Evolutionary conservation across 192 early-diverging fungal genomes (phyloP), one percentile per base, ranked within the genome.

Genomic region (Allomyces macrogynus): DNA sequence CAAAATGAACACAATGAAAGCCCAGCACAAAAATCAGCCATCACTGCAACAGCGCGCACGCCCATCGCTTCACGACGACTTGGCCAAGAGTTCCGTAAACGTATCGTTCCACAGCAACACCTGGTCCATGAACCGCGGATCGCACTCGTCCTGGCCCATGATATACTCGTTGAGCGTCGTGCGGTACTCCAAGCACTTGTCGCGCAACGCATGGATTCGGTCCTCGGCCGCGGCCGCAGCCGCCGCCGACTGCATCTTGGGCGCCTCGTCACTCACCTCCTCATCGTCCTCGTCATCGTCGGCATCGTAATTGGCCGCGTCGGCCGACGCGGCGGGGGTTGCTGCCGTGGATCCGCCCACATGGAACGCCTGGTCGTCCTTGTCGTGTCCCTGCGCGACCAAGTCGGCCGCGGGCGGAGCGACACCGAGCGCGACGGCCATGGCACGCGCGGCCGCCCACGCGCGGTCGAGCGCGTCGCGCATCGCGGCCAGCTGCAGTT

Each of bases 101-200:
- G 49, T n/a, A n/a, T 57, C 49, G 20, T 57, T 57, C 49, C 49
- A 57, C 16, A 20, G 49, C 12, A 57, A 5, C 16, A 57, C 49
- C 20, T 57, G 49, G 49, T 57, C 49, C 49, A 57, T 57, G 20
- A 57, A 57, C 49, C 20, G 12, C 20, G 49, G 49, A 57, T 57
- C 49, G 49, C 49, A 57, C 49, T 57, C 49, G 49, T 57, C 49
- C 49, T 57, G 49, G 49, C 49, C 49, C 49, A 57, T 57, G 20
- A 57, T 57, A n/a, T 57, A 57, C 49, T 57, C 49, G 16, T 57
- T 57, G 0, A 57, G 16, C 5, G 49, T 57, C 16, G 49, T n/a
- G 49, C 49, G 49, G 49, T 20, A 57, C 49, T 57, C 49, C 16
- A 57, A n/a, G 20, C 49, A 57, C 49, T 57, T 57, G 49, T 57